These are phyloP conservation scores for Tillandsia fasciculata DNA, from an alignment of 176 grass and related monocot genomes.

Conservation along the genomic window DNA sequence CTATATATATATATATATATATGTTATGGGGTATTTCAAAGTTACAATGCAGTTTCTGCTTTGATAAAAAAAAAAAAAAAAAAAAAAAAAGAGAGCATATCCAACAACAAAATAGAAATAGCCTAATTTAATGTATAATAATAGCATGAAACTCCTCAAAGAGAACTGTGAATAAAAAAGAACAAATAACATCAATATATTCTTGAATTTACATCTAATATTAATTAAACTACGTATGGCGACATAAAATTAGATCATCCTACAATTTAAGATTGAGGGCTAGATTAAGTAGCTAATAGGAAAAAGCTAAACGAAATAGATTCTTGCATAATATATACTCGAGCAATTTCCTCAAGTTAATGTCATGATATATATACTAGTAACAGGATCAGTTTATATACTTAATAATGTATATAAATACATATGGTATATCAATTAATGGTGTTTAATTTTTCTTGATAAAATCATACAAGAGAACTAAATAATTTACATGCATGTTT, in stretches of 20 bases:
- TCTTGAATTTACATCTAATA: not conserved
- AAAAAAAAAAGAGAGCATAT: not conserved
- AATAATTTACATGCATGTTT: not conserved
- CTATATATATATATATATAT: not conserved
- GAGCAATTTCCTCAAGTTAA: not conserved
- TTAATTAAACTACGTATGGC: not conserved
- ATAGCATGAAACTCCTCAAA: not conserved
- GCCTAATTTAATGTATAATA: not conserved
- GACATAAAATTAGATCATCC: not conserved
- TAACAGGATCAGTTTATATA: not conserved
- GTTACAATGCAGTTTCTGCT: not conserved
- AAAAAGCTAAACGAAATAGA: no score
- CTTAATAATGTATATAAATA: not conserved
- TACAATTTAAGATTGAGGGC: not conserved
- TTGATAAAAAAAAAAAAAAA: not conserved
- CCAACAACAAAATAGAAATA: not conserved
- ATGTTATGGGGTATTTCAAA: not conserved
- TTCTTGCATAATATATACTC: not conserved
- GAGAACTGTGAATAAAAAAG: not conserved
- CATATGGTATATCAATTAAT: not conserved
- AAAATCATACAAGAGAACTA: not conserved
- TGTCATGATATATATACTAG: not conserved
- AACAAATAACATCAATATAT: not conserved
- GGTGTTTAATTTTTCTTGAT: not conserved
- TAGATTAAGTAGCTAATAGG: no score